Conservation (phyloP, 2,329 filamentous ascomycete genomes). For the Dothiorella sarmentorum region DNA sequence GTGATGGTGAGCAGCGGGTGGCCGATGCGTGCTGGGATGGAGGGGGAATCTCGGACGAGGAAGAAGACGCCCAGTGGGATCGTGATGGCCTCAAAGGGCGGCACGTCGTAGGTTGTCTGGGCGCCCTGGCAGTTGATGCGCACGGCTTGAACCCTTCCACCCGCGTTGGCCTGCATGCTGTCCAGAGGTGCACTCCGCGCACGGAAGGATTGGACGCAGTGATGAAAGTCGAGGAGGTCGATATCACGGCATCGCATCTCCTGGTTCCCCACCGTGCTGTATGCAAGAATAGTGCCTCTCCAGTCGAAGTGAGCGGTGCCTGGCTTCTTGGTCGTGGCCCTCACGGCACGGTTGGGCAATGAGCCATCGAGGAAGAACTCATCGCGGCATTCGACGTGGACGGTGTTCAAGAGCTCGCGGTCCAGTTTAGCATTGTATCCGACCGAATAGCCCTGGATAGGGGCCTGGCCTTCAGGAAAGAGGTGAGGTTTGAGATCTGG, state of each 20-base stretch:
- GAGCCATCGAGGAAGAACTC: constrained; percentile 19
- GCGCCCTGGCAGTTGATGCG: background rate
- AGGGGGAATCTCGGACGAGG: background rate
- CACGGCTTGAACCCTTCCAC: no score
- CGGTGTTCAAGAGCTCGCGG: constrained; percentile 4
- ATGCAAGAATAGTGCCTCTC: background rate
- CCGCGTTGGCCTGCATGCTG: no score
- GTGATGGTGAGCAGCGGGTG: no score
- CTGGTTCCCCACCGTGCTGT: background rate
- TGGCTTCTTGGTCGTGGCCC: background rate
- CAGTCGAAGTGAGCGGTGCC: background rate
- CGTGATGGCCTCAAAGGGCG: background rate
- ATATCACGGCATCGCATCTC: background rate
- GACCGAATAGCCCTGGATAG: background rate
- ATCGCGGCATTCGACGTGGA: constrained; percentile 14
- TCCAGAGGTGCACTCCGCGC: background rate
- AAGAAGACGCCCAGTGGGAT: background rate
- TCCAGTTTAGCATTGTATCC: background rate
- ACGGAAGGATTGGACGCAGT: background rate
- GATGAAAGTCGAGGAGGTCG: background rate
- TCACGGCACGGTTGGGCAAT: background rate
- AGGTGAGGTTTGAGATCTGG: background rate
- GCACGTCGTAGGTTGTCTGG: background rate
- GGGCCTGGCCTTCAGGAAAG: background rate
- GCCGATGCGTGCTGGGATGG: no score